A percentile compares a stretch with the other conserved stretches of the same genome.
Conservation (phyloP, 1,284 basidiomycete genomes). For the Trametes pubescens region DNA sequence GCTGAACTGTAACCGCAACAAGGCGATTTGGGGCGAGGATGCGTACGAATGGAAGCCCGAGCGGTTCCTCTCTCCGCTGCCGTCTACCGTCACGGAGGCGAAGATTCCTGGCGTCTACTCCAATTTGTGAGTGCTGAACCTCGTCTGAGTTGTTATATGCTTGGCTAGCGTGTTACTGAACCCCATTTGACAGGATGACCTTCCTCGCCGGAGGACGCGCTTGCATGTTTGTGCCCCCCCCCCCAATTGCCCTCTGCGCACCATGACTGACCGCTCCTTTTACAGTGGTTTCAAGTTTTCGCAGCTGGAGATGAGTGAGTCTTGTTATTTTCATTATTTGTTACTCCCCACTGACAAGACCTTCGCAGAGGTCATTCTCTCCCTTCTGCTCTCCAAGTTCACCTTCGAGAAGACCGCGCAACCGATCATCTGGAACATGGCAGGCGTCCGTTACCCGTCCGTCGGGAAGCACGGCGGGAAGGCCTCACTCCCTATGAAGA, state of each 20-base stretch:
- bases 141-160: neutral
- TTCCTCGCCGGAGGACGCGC: constrained; percentile 39
- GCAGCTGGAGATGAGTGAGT: constrained; percentile 43
- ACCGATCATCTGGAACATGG: constrained; percentile 32
- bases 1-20: constrained; percentile 24
- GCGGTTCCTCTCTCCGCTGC: constrained; percentile 28
- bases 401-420: constrained; percentile 26
- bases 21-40: constrained; percentile 34
- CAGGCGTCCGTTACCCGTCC: constrained; percentile 30
- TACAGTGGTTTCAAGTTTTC: constrained; percentile 43
- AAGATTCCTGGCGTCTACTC: constrained; percentile 33
- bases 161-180: too few species aligned
- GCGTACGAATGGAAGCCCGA: constrained; percentile 36
- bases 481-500: constrained; percentile 28
- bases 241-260: neutral
- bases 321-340: neutral
- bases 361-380: constrained; percentile 31
- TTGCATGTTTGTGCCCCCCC: constrained; percentile 41
- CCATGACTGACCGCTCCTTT: neutral
- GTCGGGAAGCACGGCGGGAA: constrained; percentile 25
- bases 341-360: neutral
- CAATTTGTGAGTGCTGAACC: constrained; percentile 24
- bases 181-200: constrained; percentile 18
- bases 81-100: constrained; percentile 21
- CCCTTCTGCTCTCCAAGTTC: constrained; percentile 24